Base-by-base conservation (phyloP, 495 filamentous ascomycete genomes). In the Lichina pygmaea region DNA sequence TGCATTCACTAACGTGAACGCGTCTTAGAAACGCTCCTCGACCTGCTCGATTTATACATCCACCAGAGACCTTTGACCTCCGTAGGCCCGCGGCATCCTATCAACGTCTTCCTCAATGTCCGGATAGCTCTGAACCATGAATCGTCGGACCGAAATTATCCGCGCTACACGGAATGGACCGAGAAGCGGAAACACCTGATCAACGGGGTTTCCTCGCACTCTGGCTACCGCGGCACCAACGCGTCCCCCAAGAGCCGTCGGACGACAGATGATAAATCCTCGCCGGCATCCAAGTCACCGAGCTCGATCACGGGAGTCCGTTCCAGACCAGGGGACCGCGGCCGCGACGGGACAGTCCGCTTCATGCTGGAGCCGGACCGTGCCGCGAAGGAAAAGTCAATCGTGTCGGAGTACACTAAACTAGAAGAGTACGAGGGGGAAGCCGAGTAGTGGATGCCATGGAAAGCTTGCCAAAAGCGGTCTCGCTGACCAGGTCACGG, bases 361-460 rank as follows among this genome's bases (percentile, higher is more conserved):
- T 97, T 93, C 55, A 83, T 93, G 64, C 73, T 95, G 32, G 82
- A 94, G 54, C 70, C 78, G 10, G 74, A 71, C 41, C 68, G 78
- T 44, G 86, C 83, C 10, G 67, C 66, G 36, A 66, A 63, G 15
- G 89, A 97, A 62, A 71, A 72, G 52, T 62, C 65, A 12, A 59
- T 66, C 7, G 78, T 89, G 9, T 64, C 68, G 9, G 63, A 72
- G 46, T 80, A 73, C 55, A 80, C 77, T 55, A 72, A 71, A 48
- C 72, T 75, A 33, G 81, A 84, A 53, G 77, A 75, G 56, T 71
- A 71, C 50, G 75, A 79, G 52, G 62, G 72, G 41, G 75, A 78
- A 52, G 62, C 34, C 5, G 43, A 0, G 9, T 32, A 34, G 30
- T 34, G 24, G 43, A 16, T 32, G 43, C 15, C 16, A 13, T 45